Conservation (phyloP, 1,284 basidiomycete species). For the Apiotrichum siamense region DNA sequence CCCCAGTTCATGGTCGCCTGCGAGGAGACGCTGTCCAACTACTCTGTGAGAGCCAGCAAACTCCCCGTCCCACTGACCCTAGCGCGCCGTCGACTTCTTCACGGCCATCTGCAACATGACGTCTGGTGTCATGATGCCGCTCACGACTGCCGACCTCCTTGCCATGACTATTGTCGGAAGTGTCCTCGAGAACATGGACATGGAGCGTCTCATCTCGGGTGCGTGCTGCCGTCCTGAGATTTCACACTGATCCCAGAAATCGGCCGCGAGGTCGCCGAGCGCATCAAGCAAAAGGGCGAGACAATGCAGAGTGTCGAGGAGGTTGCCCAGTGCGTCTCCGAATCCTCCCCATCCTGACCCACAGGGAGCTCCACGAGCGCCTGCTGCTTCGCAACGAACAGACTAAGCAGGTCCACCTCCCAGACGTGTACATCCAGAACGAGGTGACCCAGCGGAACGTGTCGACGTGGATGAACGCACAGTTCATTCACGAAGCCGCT, state of each 20-base stretch:
- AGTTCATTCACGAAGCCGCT: constrained; percentile 66
- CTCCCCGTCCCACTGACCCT: constrained; percentile 12
- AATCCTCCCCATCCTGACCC: background rate
- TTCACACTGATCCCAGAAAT: constrained; percentile 56
- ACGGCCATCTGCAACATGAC: constrained; percentile 87
- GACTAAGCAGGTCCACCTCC: constrained; percentile 92
- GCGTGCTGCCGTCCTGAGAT: constrained; percentile 4
- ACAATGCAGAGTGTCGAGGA: constrained; percentile 87
- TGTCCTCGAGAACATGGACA: constrained; percentile 95
- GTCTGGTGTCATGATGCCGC: constrained; percentile 88
- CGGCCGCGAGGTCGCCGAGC: constrained; percentile 83
- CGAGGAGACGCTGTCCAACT: constrained; percentile 92
- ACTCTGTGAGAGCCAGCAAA: constrained; percentile 58
- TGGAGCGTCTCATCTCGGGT: constrained; percentile 78
- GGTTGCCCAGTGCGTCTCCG: constrained; percentile 58
- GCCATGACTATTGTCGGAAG: constrained; percentile 94
- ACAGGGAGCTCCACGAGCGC: constrained; percentile 68
- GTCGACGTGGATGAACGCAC: constrained; percentile 70
- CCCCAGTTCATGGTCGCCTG: constrained; percentile 92
- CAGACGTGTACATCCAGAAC: constrained; percentile 89
- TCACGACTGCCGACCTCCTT: constrained; percentile 91
- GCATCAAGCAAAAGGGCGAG: constrained; percentile 65
- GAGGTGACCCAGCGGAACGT: constrained; percentile 88
- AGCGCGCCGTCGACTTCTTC: constrained; percentile 94
- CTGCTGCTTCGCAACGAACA: constrained; percentile 87